A percentile compares a stretch with the other conserved stretches of the same genome.
phyloP scores from a whole-genome alignment of 2,329 filamentous ascomycete genomes.

The Microdochium trichocladiopsis region DNA sequence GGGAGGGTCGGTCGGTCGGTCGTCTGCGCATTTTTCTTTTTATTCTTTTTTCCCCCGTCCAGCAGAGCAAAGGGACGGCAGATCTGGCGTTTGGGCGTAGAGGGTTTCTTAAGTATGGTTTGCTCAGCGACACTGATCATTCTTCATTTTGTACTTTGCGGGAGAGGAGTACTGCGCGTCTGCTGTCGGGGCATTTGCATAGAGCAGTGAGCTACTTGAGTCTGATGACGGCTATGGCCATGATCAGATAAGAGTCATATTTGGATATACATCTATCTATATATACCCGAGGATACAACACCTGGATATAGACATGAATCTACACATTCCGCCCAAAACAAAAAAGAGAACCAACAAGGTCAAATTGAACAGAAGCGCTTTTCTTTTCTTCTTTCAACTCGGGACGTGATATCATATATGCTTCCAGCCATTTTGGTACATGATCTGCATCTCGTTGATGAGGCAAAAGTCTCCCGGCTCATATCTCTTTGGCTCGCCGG shows the following conservation, averaged over 20 bases:
- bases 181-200: not conserved
- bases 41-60: too few species aligned
- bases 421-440: conserved; percentile 51
- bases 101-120: too few species aligned
- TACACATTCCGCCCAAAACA: not conserved
- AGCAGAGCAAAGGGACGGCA: too few species aligned
- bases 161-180: too few species aligned
- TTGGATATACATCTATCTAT: not conserved
- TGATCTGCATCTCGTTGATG: conserved; percentile 54
- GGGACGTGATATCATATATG: conserved; percentile 34
- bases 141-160: too few species aligned
- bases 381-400: not conserved
- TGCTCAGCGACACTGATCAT: too few species aligned
- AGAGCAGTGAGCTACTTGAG: too few species aligned
- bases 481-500: conserved; percentile 17
- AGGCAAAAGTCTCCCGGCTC: conserved; percentile 43
- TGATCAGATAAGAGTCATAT: not conserved
- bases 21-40: too few species aligned
- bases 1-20: too few species aligned
- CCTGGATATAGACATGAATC: not conserved
- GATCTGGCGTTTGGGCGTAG: too few species aligned
- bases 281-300: not conserved
- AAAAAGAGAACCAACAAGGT: not conserved
- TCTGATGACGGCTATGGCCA: not conserved
- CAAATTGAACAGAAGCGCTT: not conserved